Percentiles rank a stretch among this genome's conserved stretches.
phyloP scores from a whole-genome alignment of 371 early-diverging fungal species.

The Actinomortierella wolfii region DNA sequence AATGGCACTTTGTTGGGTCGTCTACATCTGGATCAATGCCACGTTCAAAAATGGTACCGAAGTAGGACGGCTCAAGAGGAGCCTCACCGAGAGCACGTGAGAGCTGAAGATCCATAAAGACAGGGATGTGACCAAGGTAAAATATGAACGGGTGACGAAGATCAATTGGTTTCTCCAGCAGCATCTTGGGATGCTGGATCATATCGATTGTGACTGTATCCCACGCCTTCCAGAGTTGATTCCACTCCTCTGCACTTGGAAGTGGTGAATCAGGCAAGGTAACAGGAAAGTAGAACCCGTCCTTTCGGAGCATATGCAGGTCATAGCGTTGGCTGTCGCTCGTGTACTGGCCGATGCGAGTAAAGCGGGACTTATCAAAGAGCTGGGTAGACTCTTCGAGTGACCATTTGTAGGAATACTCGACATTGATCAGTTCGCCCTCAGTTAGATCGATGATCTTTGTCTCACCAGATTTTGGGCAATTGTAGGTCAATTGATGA shows the following conservation, averaged over 20 bases:
- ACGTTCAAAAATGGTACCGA: constrained; percentile 85
- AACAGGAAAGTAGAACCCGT: constrained; percentile 62
- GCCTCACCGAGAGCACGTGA: constrained; percentile 60
- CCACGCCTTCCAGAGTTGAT: constrained; percentile 82
- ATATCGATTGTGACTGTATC: constrained; percentile 71
- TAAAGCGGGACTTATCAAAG: constrained; percentile 58
- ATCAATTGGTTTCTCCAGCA: constrained; percentile 76
- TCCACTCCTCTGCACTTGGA: constrained; percentile 64
- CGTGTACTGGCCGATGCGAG: constrained; percentile 62
- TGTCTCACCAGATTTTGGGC: constrained; percentile 22
- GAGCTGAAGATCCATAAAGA: constrained; percentile 85
- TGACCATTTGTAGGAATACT: constrained; percentile 87
- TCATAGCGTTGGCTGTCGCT: constrained; percentile 68
- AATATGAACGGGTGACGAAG: constrained; percentile 91
- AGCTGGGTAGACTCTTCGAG: constrained; percentile 61
- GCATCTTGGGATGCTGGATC: constrained; percentile 57
- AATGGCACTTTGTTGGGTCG: constrained; percentile 75
- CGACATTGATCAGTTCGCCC: constrained; percentile 87
- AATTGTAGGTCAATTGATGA: constrained; percentile 52
- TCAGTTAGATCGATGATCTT: constrained; percentile 52
- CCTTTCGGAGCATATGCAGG: constrained; percentile 75
- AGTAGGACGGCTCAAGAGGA: constrained; percentile 65
- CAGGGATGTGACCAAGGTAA: constrained; percentile 90
- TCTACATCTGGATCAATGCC: constrained; percentile 94
- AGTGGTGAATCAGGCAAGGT: constrained; percentile 14